Conservation (phyloP, 2,329 filamentous ascomycete genomes). For the Drechslerella coelobrocha region DNA sequence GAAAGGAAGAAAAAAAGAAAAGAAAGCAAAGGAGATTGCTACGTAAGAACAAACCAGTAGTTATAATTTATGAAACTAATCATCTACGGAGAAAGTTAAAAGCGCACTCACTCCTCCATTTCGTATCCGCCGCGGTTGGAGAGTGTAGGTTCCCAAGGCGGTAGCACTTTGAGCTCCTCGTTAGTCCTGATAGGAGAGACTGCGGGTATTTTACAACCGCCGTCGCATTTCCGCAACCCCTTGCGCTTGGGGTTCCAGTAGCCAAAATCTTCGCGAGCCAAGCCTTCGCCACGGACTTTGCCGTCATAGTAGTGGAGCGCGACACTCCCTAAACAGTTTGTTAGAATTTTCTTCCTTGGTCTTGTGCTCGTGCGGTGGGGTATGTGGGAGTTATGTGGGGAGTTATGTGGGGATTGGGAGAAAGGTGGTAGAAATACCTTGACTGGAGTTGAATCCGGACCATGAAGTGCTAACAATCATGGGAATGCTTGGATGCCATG, state of each 20-base stretch:
- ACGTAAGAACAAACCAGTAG: too few relatives aligned
- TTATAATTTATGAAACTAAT: too few relatives aligned
- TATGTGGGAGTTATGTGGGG: too few relatives aligned
- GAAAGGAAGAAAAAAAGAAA: too few relatives aligned
- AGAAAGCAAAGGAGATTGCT: too few relatives aligned
- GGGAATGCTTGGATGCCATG: slow-evolving; percentile 86
- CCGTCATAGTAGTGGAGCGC: slow-evolving; percentile 41
- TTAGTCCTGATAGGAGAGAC: slow-evolving; percentile 18
- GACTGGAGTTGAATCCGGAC: slow-evolving; percentile 60
- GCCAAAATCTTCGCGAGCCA: slow-evolving; percentile 39
- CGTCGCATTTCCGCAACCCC: slow-evolving; percentile 15
- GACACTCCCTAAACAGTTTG: slow-evolving; percentile 26
- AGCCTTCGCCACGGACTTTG: slow-evolving; percentile 33
- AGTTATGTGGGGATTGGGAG: too few relatives aligned
- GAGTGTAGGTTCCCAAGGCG: too few relatives aligned
- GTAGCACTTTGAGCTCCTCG: slow-evolving; percentile 18
- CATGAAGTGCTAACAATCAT: slow-evolving; percentile 66
- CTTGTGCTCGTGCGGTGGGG: not conserved
- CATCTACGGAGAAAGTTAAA: too few relatives aligned
- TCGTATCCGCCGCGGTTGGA: too few relatives aligned
- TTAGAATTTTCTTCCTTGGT: not conserved
- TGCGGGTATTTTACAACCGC: not conserved
- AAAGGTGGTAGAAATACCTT: slow-evolving; percentile 9
- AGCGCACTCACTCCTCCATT: too few relatives aligned
- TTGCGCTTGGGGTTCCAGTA: slow-evolving; percentile 43